Percentiles rank a stretch among this genome's conserved stretches.
Conservation (phyloP, 441 rosid species). For the Theobroma grandiflorum region DNA sequence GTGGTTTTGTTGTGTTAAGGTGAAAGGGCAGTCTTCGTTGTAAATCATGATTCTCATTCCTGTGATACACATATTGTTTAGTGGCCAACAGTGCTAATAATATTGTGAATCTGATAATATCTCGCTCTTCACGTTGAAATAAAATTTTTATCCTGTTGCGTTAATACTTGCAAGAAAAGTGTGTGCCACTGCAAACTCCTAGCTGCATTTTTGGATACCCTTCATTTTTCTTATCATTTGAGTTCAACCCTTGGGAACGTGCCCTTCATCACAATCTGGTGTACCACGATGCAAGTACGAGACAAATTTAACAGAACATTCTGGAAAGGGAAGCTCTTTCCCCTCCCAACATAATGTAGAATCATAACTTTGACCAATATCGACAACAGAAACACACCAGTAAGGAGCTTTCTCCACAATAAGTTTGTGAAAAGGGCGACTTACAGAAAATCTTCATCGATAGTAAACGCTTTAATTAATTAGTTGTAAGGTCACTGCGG, state of each 20-base stretch:
- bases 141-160: neutral
- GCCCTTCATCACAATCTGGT: neutral
- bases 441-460: no score
- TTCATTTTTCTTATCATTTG: neutral
- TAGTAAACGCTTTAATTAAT: no score
- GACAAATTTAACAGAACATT: no score
- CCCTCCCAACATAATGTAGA: neutral
- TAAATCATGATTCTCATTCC: neutral
- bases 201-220: neutral
- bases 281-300: no score
- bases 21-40: neutral
- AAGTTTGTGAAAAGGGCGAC: no score
- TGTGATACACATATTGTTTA: neutral
- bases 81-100: neutral
- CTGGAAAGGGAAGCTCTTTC: no score
- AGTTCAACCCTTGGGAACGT: neutral
- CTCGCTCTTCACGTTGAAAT: neutral
- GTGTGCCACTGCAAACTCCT: neutral
- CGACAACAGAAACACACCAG: neutral
- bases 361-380: neutral
- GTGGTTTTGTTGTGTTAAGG: conserved; percentile 4
- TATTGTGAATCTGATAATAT: neutral
- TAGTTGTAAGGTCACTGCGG: no score
- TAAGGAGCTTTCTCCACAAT: neutral
- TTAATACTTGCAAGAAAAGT: neutral